These are phyloP conservation scores for Boletus pseudo-olivaceus DNA, from an alignment of 768 basidiomycete genomes.

Conservation along the genomic window DNA sequence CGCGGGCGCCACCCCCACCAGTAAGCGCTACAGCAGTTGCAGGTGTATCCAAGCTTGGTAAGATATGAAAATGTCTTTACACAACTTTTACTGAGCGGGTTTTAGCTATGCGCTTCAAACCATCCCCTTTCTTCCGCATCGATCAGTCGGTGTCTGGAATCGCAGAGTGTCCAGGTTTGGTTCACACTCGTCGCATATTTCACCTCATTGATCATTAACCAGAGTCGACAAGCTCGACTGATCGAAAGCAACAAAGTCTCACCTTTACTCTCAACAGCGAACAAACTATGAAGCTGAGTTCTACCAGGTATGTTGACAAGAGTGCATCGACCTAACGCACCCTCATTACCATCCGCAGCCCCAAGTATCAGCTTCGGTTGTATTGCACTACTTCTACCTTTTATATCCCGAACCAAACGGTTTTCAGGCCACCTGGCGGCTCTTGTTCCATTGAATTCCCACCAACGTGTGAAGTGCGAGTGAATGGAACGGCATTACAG, in stretches of 20 bases:
- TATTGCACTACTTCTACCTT: slow-evolving; percentile 87
- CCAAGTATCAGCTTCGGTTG: slow-evolving; percentile 76
- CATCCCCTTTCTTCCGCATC: slow-evolving; percentile 72
- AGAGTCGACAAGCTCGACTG: slow-evolving; percentile 79
- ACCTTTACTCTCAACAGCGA: slow-evolving; percentile 65
- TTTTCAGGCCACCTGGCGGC: slow-evolving; percentile 48
- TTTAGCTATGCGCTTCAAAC: slow-evolving; percentile 70
- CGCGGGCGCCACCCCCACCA: slow-evolving; percentile 41
- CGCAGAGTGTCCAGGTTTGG: slow-evolving; percentile 75
- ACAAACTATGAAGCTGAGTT: slow-evolving; percentile 57
- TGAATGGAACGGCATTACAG: slow-evolving; percentile 64
- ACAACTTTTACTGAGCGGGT: slow-evolving; percentile 10
- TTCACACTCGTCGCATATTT: background rate
- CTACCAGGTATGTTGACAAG: slow-evolving; percentile 44
- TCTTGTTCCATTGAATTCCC: slow-evolving; percentile 89
- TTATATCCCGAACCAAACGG: slow-evolving; percentile 46
- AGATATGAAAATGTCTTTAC: slow-evolving; percentile 16
- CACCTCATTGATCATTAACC: slow-evolving; percentile 1
- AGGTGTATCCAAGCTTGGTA: slow-evolving; percentile 27
- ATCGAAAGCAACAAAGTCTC: slow-evolving; percentile 63
- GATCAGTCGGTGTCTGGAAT: slow-evolving; percentile 64
- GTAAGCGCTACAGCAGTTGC: slow-evolving; percentile 35
- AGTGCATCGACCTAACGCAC: background rate
- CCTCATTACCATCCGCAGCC: slow-evolving; percentile 35
- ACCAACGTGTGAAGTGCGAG: slow-evolving; percentile 84